Evolutionary conservation across 2,329 filamentous ascomycete species (phyloP).

Genomic region (Epichloe gansuensis): DNA sequence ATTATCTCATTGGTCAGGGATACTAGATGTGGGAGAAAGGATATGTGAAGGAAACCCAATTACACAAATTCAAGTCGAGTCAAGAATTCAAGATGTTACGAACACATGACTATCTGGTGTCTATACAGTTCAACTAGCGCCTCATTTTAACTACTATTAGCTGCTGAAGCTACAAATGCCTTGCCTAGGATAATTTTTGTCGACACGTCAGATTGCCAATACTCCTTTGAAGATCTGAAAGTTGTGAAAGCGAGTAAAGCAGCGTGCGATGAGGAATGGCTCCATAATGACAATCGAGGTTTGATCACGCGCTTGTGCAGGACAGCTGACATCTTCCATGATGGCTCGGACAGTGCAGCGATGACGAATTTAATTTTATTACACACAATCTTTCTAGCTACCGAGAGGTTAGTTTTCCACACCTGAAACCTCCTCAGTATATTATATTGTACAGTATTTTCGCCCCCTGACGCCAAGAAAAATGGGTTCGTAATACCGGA

Average conservation of each 20-base stretch:
- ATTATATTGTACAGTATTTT: neutral
- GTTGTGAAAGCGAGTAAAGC: no score
- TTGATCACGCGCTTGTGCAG: no score
- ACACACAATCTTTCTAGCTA: neutral
- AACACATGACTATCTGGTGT: constrained; percentile 4
- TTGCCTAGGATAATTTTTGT: neutral
- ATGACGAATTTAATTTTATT: neutral
- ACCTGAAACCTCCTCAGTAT: neutral
- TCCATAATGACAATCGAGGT: no score
- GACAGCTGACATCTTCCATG: no score
- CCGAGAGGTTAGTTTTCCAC: neutral
- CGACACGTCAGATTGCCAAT: no score
- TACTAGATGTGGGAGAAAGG: constrained; percentile 40
- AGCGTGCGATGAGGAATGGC: no score
- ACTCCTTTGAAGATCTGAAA: no score
- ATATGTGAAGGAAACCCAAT: constrained; percentile 5
- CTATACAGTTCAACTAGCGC: constrained; percentile 6
- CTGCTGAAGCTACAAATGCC: neutral
- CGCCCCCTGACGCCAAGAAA: neutral
- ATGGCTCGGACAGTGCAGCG: neutral
- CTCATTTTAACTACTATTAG: constrained; percentile 2
- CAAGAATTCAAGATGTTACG: constrained; percentile 2
- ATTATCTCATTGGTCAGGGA: constrained; percentile 69
- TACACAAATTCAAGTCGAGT: constrained; percentile 1
- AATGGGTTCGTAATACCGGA: neutral